Conservation (phyloP, 2,329 filamentous ascomycete genomes). For the Apiospora malaysiana region DNA sequence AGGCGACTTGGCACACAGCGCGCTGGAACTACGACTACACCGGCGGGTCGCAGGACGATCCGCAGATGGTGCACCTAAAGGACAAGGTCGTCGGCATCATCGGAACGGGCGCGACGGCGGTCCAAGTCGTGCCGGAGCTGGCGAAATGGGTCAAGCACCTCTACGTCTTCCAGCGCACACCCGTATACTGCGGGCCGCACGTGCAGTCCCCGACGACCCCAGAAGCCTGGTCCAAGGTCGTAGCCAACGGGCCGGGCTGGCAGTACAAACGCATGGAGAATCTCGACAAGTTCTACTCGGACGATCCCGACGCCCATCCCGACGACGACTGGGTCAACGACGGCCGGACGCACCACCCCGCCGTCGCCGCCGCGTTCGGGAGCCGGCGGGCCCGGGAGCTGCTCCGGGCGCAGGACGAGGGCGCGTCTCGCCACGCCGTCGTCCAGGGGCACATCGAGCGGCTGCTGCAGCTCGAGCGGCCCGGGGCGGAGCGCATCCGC, state of each 20-base stretch:
- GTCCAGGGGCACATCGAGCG: conserved; percentile 8
- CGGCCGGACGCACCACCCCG: not conserved
- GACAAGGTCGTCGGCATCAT: conserved; percentile 51
- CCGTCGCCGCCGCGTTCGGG: not conserved
- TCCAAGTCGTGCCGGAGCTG: conserved; percentile 52
- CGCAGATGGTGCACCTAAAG: conserved; percentile 47
- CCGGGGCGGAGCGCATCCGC: conserved; percentile 43
- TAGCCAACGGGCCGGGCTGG: conserved; percentile 37
- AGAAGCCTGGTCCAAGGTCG: not conserved
- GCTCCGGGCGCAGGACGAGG: no score
- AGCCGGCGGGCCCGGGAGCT: not conserved
- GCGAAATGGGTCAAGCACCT: conserved; percentile 55
- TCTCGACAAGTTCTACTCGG: conserved; percentile 43
- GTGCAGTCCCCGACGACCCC: conserved; percentile 43
- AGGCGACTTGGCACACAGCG: conserved; percentile 51
- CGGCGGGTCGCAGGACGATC: conserved; percentile 47
- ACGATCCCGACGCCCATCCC: conserved; percentile 32
- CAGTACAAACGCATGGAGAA: conserved; percentile 45
- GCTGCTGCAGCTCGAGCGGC: not conserved
- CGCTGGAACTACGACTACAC: conserved; percentile 52
- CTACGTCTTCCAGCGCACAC: conserved; percentile 63
- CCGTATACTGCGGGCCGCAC: conserved; percentile 48
- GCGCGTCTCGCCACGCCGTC: no score
- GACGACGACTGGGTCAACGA: conserved; percentile 38
- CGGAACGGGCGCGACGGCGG: conserved; percentile 56